phyloP scores from a whole-genome alignment of 2,329 filamentous ascomycete species.

The Curvularia hawaiiensis region DNA sequence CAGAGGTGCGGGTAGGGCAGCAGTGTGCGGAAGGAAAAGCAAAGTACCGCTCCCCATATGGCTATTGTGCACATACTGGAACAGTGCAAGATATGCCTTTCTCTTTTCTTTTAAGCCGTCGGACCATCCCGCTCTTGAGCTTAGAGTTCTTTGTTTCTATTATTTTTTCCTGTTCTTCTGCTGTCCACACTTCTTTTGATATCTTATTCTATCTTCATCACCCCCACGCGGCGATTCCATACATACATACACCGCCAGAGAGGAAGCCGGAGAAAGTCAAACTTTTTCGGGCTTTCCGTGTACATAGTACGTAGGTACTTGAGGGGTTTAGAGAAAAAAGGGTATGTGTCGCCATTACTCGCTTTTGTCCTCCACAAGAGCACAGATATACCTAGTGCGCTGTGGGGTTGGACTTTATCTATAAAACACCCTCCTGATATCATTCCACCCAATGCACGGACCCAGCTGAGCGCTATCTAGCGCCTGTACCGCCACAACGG shows the following conservation, averaged over 20 bases:
- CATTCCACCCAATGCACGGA: background rate
- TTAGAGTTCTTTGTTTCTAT: background rate
- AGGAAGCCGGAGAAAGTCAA: background rate
- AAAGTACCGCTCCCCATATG: background rate
- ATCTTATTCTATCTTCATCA: background rate
- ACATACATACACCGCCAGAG: background rate
- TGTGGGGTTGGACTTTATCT: background rate
- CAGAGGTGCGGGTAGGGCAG: background rate
- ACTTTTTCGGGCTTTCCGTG: background rate
- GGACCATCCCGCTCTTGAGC: background rate
- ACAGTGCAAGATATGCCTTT: background rate
- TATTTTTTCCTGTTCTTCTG: background rate
- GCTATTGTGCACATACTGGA: background rate
- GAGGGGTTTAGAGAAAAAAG: background rate
- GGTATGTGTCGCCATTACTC: background rate
- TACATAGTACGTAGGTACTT: background rate
- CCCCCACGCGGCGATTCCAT: background rate
- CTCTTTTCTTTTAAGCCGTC: background rate
- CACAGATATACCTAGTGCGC: background rate
- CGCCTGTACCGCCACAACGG: slow-evolving; percentile 5
- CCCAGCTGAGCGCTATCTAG: background rate
- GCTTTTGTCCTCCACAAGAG: background rate
- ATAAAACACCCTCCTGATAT: background rate
- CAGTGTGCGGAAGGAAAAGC: background rate
- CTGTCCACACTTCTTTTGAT: background rate